Conservation (phyloP, 305 asterid genomes). For the Fraxinus sp. region DNA sequence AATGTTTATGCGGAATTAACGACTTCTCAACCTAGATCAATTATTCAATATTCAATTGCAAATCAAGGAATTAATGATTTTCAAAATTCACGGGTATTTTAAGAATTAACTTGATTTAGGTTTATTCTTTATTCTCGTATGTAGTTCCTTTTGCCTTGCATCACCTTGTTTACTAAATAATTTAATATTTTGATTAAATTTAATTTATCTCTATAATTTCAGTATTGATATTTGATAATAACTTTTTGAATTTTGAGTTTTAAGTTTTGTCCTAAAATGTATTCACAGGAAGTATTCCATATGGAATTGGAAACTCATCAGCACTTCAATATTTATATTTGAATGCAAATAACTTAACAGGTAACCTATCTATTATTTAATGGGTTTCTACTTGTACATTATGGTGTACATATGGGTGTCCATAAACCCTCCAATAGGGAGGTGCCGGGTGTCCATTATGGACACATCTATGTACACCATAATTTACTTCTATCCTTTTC, state of each 20-base stretch:
- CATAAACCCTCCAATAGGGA: no score
- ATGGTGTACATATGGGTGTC: no score
- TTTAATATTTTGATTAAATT: no score
- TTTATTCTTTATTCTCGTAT: no score
- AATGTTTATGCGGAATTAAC: not conserved
- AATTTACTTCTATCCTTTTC: no score
- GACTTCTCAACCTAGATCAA: not conserved
- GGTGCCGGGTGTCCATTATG: no score
- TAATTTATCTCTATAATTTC: no score
- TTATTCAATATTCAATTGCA: not conserved
- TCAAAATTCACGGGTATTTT: not conserved
- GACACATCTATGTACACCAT: no score
- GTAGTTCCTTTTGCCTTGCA: not conserved
- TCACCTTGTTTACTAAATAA: not conserved
- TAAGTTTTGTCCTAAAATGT: not conserved
- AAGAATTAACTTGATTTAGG: no score
- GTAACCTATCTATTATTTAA: not conserved
- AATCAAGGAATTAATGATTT: no score
- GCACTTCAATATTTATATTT: not conserved
- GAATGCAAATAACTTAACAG: not conserved
- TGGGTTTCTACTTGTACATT: no score
- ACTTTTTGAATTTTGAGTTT: no score
- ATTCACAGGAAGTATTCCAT: slow-evolving; percentile 9
- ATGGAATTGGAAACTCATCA: not conserved
- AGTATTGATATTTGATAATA: not conserved